Percentiles rank a stretch among this genome's conserved stretches.
phyloP scores from a whole-genome alignment of 345 rosid species.

The Arabis alpina region DNA sequence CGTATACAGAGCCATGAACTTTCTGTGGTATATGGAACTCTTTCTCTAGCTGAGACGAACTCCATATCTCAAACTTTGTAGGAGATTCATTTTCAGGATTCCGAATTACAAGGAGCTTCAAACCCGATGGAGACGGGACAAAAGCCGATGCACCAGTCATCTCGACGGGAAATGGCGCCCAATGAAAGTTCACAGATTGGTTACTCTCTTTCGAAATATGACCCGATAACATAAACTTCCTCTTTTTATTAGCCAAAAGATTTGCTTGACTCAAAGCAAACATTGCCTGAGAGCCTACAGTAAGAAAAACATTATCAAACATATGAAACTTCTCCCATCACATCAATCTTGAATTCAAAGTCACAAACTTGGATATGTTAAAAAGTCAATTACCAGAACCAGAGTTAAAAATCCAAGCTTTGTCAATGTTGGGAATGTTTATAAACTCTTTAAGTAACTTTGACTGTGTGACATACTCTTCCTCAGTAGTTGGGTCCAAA shows the following conservation, averaged over 20 bases:
- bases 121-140: conserved; percentile 85
- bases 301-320: background rate
- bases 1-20: conserved; percentile 78
- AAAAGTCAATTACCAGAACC: conserved; percentile 49
- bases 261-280: conserved; percentile 81
- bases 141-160: conserved; percentile 68
- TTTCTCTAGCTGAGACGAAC: conserved; percentile 70
- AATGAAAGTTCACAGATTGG: conserved; percentile 54
- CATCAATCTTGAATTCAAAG: background rate
- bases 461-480: conserved; percentile 71
- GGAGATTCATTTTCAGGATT: conserved; percentile 87
- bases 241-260: conserved; percentile 78
- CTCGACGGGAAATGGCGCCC: conserved; percentile 91
- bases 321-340: background rate
- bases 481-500: conserved; percentile 59
- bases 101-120: conserved; percentile 73
- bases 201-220: conserved; percentile 53
- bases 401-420: conserved; percentile 77
- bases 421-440: conserved; percentile 65
- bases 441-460: conserved; percentile 72
- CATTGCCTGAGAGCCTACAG: conserved; percentile 68
- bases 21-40: conserved; percentile 79
- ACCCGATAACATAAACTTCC: conserved; percentile 59
- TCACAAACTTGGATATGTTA: background rate
- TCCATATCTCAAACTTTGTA: conserved; percentile 84